phyloP scores from a whole-genome alignment of 768 basidiomycete species.

The Gymnopilus dilepis region DNA sequence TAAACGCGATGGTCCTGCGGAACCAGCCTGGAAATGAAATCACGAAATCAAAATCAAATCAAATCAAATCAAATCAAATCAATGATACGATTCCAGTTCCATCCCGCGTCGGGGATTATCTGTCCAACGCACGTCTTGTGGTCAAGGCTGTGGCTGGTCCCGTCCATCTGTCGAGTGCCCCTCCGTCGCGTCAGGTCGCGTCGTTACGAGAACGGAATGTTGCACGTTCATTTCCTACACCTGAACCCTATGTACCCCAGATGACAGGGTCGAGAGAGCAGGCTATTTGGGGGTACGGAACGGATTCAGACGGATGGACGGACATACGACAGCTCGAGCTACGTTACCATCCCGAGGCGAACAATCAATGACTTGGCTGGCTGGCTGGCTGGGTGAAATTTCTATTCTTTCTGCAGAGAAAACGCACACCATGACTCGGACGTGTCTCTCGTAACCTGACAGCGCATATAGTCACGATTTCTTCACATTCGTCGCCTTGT shows the following conservation, averaged over 20 bases:
- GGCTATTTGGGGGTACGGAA: background rate
- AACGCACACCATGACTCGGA: background rate
- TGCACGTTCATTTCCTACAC: too few species aligned
- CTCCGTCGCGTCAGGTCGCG: too few species aligned
- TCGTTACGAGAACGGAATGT: background rate
- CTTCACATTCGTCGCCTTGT: background rate
- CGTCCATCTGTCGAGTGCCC: constrained; percentile 4
- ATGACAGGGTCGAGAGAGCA: background rate
- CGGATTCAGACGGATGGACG: background rate
- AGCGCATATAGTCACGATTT: background rate
- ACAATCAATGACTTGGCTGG: too few species aligned
- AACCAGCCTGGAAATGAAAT: background rate
- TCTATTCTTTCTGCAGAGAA: background rate
- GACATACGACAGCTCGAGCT: too few species aligned
- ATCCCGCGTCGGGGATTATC: too few species aligned
- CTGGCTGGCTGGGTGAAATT: too few species aligned
- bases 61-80: background rate
- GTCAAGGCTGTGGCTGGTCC: background rate
- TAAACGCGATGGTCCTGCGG: background rate
- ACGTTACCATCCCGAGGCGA: too few species aligned
- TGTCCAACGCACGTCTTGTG: too few species aligned
- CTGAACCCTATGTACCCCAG: too few species aligned
- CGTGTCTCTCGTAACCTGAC: background rate
- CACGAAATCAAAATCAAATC: background rate
- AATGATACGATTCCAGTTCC: background rate